Base-by-base conservation (phyloP, 176 grass and related monocot species). In the Luzula sylvatica region DNA sequence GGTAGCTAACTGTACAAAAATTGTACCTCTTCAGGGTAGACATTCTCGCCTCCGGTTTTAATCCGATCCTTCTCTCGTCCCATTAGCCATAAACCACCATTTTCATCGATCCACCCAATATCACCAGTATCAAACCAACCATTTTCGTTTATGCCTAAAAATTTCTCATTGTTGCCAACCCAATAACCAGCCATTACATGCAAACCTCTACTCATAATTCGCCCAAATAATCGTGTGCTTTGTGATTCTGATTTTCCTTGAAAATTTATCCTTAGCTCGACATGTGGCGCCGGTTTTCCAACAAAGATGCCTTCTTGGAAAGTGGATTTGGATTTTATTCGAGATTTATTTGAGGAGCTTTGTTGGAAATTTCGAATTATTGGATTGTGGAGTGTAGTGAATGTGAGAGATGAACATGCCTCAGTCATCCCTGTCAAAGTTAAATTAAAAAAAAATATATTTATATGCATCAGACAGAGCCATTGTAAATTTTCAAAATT, bases 1-100 rank as follows among this genome's bases (percentile, higher is more conserved):
- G 40, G 14, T 45, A 45, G 40, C 11, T 45, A 45, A 14, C 40
- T 45, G 8, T 45, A 45, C 14, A 14, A 45, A 45, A 45, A 45
- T 58, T 20, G 15, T 68, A 96, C 90, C 84, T 96, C 90, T 74
- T 96, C 90, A 0, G 84, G 90, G 43, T 86, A 96, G 8, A 96
- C 74, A 77, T 89, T 89, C 72, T 96, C 90, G 20, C 84, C 90
- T 38, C 90, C 90, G 2, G 53, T 88, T 63, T 96, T 96, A 26
- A 88, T 86, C 28, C 84, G 38, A 24, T 62, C 84, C 29, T 96
- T 88, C 38, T 82, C 74, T 23, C 90, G 66, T 3, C 84, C 84
- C 71, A 86, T 59, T 19, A 95, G 73, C 83, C 84, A 88, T 16
- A 95, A 40, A 52, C 69, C 69, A 29, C 90, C 77, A 7, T 67